Evolutionary conservation across 2,329 filamentous ascomycete genomes (phyloP).

Genomic region (Fusarium pininemorale): DNA sequence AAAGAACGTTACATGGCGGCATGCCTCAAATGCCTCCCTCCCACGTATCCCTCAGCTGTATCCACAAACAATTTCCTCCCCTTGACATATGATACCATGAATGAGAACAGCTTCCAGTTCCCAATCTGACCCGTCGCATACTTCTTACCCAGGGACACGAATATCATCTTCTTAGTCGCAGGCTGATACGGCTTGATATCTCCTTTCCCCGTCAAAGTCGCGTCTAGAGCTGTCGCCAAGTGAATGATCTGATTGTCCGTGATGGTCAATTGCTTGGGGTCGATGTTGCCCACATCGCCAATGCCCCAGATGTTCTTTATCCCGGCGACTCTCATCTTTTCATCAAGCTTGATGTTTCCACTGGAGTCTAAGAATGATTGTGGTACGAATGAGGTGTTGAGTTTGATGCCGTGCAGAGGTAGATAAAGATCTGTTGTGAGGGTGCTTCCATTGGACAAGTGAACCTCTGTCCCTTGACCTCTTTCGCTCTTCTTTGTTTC

Average conservation of each 20-base stretch:
- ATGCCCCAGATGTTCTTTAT: conserved; percentile 53
- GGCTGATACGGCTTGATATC: conserved; percentile 31
- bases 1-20: conserved; percentile 37
- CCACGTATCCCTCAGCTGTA: conserved; percentile 43
- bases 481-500: conserved; percentile 9
- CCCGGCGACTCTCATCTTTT: conserved; percentile 44
- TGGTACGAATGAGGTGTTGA: conserved; percentile 55
- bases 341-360: conserved; percentile 48
- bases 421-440: conserved; percentile 52
- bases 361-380: conserved; percentile 43
- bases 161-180: conserved; percentile 41
- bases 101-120: conserved; percentile 46
- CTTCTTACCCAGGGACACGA: conserved; percentile 42
- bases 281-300: conserved; percentile 54
- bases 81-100: conserved; percentile 47
- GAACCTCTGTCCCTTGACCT: conserved; percentile 32
- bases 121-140: conserved; percentile 47
- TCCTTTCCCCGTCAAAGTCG: conserved; percentile 29
- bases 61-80: conserved; percentile 47
- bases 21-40: conserved; percentile 43
- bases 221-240: conserved; percentile 45
- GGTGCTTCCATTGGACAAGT: conserved; percentile 45
- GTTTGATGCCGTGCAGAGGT: conserved; percentile 54
- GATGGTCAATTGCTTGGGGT: conserved; percentile 50
- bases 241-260: conserved; percentile 47